Percentiles rank a stretch among this genome's conserved stretches.
phyloP scores from a whole-genome alignment of 495 filamentous ascomycete species.

The Daldinia decipiens region DNA sequence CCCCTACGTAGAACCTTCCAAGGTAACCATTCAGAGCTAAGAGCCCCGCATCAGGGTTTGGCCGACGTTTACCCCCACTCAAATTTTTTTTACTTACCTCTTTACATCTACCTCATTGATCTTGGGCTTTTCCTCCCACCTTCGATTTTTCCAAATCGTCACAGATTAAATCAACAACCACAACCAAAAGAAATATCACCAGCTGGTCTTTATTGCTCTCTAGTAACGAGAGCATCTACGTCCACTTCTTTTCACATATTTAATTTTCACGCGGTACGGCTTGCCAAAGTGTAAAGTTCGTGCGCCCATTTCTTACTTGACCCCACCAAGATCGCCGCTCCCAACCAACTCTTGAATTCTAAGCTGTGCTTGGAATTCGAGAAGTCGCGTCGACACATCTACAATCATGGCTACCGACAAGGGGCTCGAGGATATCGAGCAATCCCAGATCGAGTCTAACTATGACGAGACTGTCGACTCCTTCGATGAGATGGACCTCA shows the following conservation, averaged over 20 bases:
- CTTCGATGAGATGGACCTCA: constrained; percentile 97
- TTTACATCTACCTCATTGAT: constrained; percentile 20
- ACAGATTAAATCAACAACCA: constrained; percentile 46
- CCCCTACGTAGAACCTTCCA: constrained; percentile 24
- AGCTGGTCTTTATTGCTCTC: constrained; percentile 59
- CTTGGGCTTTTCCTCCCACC: constrained; percentile 49
- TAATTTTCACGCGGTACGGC: constrained; percentile 54
- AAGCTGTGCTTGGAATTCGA: constrained; percentile 79
- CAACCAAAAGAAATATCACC: constrained; percentile 39
- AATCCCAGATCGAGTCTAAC: constrained; percentile 99
- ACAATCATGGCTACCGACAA: constrained; percentile 97
- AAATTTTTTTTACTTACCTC: constrained; percentile 46
- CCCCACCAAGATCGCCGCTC: constrained; percentile 54
- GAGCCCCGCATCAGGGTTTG: constrained; percentile 44
- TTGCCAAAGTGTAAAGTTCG: constrained; percentile 52
- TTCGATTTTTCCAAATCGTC: constrained; percentile 45
- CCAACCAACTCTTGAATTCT: constrained; percentile 60
- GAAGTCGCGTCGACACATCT: constrained; percentile 54
- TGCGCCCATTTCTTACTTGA: constrained; percentile 55
- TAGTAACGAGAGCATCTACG: constrained; percentile 50
- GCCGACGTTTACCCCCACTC: constrained; percentile 49
- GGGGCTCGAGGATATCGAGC: constrained; percentile 89
- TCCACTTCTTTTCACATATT: constrained; percentile 54
- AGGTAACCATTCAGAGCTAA: constrained; percentile 11
- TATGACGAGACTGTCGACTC: constrained; percentile 99